phyloP scores from a whole-genome alignment of 139 green algal genomes.

The Micromonas commoda region DNA sequence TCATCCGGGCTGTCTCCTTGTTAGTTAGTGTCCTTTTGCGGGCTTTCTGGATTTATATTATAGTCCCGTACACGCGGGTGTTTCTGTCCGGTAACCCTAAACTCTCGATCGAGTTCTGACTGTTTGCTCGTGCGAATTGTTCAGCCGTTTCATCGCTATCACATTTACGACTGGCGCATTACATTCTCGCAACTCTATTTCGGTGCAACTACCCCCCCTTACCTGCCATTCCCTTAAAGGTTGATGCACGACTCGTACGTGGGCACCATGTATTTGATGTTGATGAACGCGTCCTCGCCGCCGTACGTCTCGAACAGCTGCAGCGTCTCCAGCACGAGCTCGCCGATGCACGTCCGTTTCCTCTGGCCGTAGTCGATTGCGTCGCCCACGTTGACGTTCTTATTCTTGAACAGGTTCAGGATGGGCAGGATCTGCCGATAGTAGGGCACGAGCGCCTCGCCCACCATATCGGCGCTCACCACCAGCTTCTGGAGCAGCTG shows the following conservation, averaged over 20 bases:
- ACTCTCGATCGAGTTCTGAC: too few species aligned
- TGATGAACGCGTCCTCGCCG: conserved; percentile 80
- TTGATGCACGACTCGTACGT: conserved; percentile 64
- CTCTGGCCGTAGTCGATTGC: conserved; percentile 75
- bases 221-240: too few species aligned
- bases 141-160: too few species aligned
- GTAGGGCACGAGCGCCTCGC: conserved; percentile 79
- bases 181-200: too few species aligned
- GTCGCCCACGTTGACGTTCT: conserved; percentile 60
- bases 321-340: conserved; percentile 68
- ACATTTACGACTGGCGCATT: too few species aligned
- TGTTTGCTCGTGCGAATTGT: too few species aligned
- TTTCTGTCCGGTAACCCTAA: too few species aligned
- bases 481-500: conserved; percentile 44
- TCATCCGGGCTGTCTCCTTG: too few species aligned
- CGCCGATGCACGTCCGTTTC: conserved; percentile 63
- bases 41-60: too few species aligned
- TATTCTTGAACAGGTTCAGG: conserved; percentile 75
- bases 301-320: conserved; percentile 68
- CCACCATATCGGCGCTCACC: conserved; percentile 54
- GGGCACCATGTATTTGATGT: conserved; percentile 86
- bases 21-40: too few species aligned
- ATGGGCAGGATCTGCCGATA: conserved; percentile 80
- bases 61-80: too few species aligned
- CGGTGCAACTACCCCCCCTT: too few species aligned